phyloP scores from a whole-genome alignment of 2,329 filamentous ascomycete species.

The Magnaporthiopsis rhizophila region DNA sequence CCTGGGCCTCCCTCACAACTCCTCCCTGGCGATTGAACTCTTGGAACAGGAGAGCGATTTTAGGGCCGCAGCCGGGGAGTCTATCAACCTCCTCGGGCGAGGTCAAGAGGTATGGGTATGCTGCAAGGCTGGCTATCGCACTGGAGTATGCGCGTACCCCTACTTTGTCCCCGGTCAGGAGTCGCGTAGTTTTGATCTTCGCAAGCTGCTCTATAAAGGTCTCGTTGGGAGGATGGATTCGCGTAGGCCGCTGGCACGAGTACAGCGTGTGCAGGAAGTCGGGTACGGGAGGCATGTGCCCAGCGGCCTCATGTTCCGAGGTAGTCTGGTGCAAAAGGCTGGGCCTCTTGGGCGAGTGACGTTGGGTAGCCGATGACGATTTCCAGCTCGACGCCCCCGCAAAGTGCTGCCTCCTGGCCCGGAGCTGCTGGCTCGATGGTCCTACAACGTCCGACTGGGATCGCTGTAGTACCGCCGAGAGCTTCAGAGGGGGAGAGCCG shows the following conservation, averaged over 20 bases:
- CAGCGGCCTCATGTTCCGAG: slow-evolving; percentile 61
- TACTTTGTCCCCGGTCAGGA: slow-evolving; percentile 66
- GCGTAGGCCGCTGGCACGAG: slow-evolving; percentile 74
- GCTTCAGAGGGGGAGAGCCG: not conserved
- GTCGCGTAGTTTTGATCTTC: slow-evolving; percentile 64
- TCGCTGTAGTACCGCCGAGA: not conserved
- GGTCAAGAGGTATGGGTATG: slow-evolving; percentile 57
- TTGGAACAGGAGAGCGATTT: slow-evolving; percentile 68
- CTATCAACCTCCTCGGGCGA: slow-evolving; percentile 36
- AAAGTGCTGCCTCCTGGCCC: slow-evolving; percentile 8
- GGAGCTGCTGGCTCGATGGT: not conserved
- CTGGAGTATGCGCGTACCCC: slow-evolving; percentile 82
- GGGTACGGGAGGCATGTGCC: slow-evolving; percentile 55
- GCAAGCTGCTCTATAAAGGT: slow-evolving; percentile 66
- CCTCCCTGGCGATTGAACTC: slow-evolving; percentile 59
- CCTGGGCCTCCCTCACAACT: slow-evolving; percentile 51
- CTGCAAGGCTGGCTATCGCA: slow-evolving; percentile 72
- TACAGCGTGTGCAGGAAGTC: slow-evolving; percentile 59
- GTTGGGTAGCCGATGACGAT: slow-evolving; percentile 7
- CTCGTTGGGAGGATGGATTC: slow-evolving; percentile 61
- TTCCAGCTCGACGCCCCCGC: not conserved
- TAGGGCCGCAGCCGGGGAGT: slow-evolving; percentile 74
- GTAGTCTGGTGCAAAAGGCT: slow-evolving; percentile 61
- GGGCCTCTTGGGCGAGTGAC: slow-evolving; percentile 15
- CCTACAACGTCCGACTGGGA: not conserved